Evolutionary conservation across 2,329 filamentous ascomycete genomes (phyloP).

Genomic region (Thermothelomyces thermophilus): DNA sequence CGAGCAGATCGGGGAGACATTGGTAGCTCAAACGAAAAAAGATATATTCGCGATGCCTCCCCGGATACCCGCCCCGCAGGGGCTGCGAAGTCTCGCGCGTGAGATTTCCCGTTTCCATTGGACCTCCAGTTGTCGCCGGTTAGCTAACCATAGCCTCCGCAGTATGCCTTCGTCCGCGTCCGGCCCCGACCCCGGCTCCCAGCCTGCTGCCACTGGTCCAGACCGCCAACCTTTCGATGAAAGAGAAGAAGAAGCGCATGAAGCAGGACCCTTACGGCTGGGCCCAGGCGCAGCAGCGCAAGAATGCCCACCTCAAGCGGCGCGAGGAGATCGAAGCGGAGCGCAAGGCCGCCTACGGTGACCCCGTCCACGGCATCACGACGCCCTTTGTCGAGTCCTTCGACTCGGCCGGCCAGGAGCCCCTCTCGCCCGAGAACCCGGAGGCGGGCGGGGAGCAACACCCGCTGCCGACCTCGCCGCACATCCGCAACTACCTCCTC

Average conservation of each 20-base stretch:
- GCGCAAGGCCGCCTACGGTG: conserved; percentile 60
- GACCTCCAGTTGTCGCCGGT: too few relatives aligned
- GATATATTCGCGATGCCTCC: conserved; percentile 52
- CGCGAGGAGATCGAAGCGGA: conserved; percentile 61
- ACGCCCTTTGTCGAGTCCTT: conserved; percentile 84
- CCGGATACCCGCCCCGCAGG: conserved; percentile 55
- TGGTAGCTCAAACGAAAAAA: conserved; percentile 10
- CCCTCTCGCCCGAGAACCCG: conserved; percentile 34
- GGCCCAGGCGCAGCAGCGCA: conserved; percentile 75
- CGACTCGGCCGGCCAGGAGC: conserved; percentile 53
- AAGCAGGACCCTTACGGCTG: conserved; percentile 76
- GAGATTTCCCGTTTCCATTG: conserved; percentile 27
- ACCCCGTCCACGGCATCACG: conserved; percentile 69
- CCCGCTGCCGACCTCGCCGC: conserved; percentile 40
- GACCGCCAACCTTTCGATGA: conserved; percentile 55
- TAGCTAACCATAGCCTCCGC: conserved; percentile 9
- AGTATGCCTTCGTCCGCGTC: conserved; percentile 60
- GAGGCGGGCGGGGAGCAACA: conserved; percentile 36
- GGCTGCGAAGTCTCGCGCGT: conserved; percentile 56
- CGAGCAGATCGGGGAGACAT: conserved; percentile 9
- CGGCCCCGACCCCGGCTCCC: conserved; percentile 36
- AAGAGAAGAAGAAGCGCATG: conserved; percentile 58
- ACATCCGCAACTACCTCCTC: conserved; percentile 71
- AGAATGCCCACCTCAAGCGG: conserved; percentile 72
- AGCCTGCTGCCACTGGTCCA: conserved; percentile 55